Percentiles rank a stretch among this genome's conserved stretches.
These are phyloP conservation scores for Oryza rufipogon DNA, from an alignment of 176 grass and related monocot genomes.

Conservation along the genomic window DNA sequence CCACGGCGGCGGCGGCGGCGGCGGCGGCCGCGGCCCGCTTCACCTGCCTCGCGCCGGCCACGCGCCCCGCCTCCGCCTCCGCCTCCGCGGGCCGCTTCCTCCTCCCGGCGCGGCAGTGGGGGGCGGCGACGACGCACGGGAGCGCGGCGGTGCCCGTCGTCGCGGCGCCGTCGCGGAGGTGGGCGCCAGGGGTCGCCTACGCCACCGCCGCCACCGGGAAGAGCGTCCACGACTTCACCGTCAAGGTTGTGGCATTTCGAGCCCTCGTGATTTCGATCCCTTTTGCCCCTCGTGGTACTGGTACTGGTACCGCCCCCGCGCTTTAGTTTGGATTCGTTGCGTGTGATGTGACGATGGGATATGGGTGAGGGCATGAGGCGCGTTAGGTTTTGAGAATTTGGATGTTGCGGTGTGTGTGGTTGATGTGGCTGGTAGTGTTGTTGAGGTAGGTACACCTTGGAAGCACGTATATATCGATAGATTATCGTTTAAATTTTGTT, in stretches of 20 bases:
- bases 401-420: background rate
- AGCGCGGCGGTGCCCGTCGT: background rate
- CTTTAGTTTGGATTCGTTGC: background rate
- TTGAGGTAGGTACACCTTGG: slow-evolving; percentile 25
- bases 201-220: slow-evolving; percentile 81
- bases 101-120: background rate
- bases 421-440: background rate
- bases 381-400: background rate
- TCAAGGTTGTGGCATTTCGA: slow-evolving; percentile 49
- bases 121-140: background rate
- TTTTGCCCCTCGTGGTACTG: no score
- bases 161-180: slow-evolving; percentile 30
- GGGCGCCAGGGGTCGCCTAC: slow-evolving; percentile 64
- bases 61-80: slow-evolving; percentile 18
- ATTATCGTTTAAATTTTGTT: background rate
- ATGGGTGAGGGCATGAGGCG: background rate
- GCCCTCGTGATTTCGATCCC: background rate
- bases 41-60: slow-evolving; percentile 17
- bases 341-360: background rate
- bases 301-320: no score
- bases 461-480: background rate
- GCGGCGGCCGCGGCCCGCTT: background rate
- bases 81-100: slow-evolving; percentile 7
- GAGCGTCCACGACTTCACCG: slow-evolving; percentile 84
- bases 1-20: background rate